Conservation (phyloP, 257 asterid genomes). For the Petrea volubilis region DNA sequence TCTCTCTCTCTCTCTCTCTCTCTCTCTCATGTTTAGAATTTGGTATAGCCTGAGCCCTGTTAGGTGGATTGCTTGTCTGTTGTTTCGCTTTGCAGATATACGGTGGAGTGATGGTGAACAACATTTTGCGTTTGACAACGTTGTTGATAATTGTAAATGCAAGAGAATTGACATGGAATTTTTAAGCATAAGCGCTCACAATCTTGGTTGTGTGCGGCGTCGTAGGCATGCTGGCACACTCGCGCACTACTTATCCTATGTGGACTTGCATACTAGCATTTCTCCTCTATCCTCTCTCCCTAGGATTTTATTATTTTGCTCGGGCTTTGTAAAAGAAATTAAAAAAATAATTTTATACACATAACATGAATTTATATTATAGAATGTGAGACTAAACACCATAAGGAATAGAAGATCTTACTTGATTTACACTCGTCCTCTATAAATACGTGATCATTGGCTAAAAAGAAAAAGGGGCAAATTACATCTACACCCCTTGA, state of each 20-base stretch:
- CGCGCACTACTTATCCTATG: slow-evolving; percentile 40
- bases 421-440: too few species aligned
- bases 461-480: too few species aligned
- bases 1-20: neutral
- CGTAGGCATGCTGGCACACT: slow-evolving; percentile 47
- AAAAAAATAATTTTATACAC: too few species aligned
- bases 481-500: too few species aligned
- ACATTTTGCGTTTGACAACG: slow-evolving; percentile 49
- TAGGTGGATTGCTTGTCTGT: too few species aligned
- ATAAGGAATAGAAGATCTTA: too few species aligned
- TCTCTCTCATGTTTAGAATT: too few species aligned
- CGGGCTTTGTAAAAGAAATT: slow-evolving; percentile 43
- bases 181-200: slow-evolving; percentile 61
- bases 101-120: slow-evolving; percentile 68
- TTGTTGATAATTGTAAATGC: slow-evolving; percentile 51
- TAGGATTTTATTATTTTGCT: slow-evolving; percentile 42
- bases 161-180: slow-evolving; percentile 60
- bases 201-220: slow-evolving; percentile 45
- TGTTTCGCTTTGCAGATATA: slow-evolving; percentile 40
- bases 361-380: too few species aligned
- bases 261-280: slow-evolving; percentile 58
- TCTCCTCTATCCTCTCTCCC: slow-evolving; percentile 51
- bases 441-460: too few species aligned
- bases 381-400: too few species aligned
- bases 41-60: neutral